Conservation (phyloP, 306 rosid species). For the Corylus heterophylla region DNA sequence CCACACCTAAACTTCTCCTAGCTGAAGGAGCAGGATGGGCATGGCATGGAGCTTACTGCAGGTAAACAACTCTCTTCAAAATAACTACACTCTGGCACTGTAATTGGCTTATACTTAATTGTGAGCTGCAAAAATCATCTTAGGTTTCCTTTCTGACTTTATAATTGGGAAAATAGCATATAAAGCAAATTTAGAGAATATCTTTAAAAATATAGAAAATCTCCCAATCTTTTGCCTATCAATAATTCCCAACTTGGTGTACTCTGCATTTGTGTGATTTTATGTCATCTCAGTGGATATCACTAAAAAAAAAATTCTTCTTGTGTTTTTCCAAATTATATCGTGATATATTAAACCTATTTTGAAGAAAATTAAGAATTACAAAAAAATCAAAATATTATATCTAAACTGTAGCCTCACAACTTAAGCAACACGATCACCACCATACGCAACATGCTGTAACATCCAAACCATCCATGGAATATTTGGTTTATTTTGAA, state of each 20-base stretch:
- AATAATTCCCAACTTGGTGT: not conserved
- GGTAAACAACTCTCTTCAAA: not conserved
- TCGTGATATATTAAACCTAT: not conserved
- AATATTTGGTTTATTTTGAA: not conserved
- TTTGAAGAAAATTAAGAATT: slow-evolving; percentile 2
- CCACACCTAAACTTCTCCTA: not conserved
- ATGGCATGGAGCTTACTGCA: not conserved
- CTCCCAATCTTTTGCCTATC: not conserved
- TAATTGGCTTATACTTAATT: not conserved
- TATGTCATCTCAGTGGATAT: not conserved
- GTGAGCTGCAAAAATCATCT: not conserved
- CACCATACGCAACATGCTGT: not conserved
- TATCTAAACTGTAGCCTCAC: slow-evolving; percentile 1
- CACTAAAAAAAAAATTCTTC: not conserved
- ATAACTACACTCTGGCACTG: not conserved
- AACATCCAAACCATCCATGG: not conserved
- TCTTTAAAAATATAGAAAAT: not conserved
- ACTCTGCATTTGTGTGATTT: not conserved
- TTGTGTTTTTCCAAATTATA: not conserved
- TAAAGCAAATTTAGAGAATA: not conserved
- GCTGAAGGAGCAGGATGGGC: not conserved
- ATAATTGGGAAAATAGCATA: not conserved
- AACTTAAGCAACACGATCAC: not conserved
- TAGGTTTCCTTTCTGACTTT: not conserved
- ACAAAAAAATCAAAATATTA: not conserved